Evolutionary conservation across 2,329 filamentous ascomycete genomes (phyloP).

Genomic region (Cladorrhinum sp.): DNA sequence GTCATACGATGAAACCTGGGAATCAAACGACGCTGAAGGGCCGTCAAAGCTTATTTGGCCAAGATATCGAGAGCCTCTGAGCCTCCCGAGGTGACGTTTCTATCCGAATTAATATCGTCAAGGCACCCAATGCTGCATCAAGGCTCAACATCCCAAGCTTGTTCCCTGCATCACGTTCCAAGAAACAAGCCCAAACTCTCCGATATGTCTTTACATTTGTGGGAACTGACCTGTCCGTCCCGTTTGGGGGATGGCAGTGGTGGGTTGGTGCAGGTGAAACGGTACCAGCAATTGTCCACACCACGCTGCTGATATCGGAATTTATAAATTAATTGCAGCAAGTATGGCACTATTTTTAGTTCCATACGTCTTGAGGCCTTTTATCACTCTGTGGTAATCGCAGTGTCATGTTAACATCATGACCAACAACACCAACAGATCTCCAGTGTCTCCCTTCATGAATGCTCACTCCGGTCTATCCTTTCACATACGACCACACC

Average conservation of each 20-base stretch:
- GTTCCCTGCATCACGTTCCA: not conserved
- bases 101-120: not conserved
- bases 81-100: not conserved
- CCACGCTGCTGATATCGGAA: not conserved
- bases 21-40: not conserved
- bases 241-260: not conserved
- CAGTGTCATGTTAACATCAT: not conserved
- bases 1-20: not conserved
- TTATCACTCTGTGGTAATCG: too few species aligned
- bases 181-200: not conserved
- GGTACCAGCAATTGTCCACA: not conserved
- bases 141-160: not conserved
- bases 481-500: constrained; percentile 4
- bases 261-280: not conserved
- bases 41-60: not conserved
- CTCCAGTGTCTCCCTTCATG: too few species aligned
- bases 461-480: not conserved
- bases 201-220: not conserved
- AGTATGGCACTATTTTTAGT: not conserved
- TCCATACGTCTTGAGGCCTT: not conserved
- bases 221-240: not conserved
- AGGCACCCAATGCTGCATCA: not conserved
- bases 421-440: not conserved
- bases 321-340: not conserved
- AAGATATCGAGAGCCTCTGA: not conserved